Evolutionary conservation across 2,329 filamentous ascomycete species (phyloP).

Genomic region (Cytospora mali): DNA sequence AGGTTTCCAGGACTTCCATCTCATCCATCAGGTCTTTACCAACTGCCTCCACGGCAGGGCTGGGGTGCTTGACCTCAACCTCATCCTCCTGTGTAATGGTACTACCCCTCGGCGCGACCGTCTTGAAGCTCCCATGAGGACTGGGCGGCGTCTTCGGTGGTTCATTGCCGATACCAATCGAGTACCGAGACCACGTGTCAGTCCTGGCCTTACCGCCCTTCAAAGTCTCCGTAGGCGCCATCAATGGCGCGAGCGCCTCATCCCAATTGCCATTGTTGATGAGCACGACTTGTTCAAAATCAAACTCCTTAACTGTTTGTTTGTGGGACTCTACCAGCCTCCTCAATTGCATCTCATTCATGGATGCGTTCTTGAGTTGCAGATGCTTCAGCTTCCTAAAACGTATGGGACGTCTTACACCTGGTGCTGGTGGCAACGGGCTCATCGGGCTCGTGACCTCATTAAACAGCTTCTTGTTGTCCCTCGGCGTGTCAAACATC

Average conservation of each 20-base stretch:
- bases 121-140: slow-evolving; percentile 33
- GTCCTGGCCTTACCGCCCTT: slow-evolving; percentile 40
- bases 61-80: slow-evolving; percentile 26
- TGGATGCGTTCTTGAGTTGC: slow-evolving; percentile 70
- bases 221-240: slow-evolving; percentile 42
- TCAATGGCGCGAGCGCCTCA: slow-evolving; percentile 75
- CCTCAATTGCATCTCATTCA: slow-evolving; percentile 72
- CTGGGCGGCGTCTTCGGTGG: slow-evolving; percentile 35
- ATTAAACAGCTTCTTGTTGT: slow-evolving; percentile 61
- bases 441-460: slow-evolving; percentile 68
- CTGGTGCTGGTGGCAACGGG: slow-evolving; percentile 56
- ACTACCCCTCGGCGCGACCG: slow-evolving; percentile 16
- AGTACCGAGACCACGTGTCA: slow-evolving; percentile 48
- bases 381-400: slow-evolving; percentile 71
- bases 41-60: slow-evolving; percentile 56
- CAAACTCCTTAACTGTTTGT: slow-evolving; percentile 71
- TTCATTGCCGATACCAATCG: slow-evolving; percentile 34
- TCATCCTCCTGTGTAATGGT: slow-evolving; percentile 25
- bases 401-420: slow-evolving; percentile 56
- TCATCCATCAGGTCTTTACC: slow-evolving; percentile 51
- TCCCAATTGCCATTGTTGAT: slow-evolving; percentile 74
- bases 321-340: slow-evolving; percentile 69
- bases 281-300: slow-evolving; percentile 76
- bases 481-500: slow-evolving; percentile 61
- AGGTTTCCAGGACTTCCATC: slow-evolving; percentile 42